These are phyloP conservation scores for Scortechinia acanthostroma DNA, from an alignment of 2,329 filamentous ascomycete genomes.

Conservation along the genomic window DNA sequence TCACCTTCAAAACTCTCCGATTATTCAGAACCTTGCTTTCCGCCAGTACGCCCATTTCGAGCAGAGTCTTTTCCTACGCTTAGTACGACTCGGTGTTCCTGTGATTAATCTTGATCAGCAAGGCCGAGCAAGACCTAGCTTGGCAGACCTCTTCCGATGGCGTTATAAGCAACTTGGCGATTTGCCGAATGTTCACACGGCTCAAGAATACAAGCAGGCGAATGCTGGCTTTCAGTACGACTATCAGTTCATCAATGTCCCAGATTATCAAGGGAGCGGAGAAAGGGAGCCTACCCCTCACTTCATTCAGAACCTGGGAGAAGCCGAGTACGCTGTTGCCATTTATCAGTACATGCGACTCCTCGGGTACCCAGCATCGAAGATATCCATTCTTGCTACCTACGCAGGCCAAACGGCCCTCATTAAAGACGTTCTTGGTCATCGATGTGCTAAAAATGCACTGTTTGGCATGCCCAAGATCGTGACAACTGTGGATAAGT, in stretches of 20 bases:
- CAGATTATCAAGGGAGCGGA: slow-evolving; percentile 82
- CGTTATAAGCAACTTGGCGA: slow-evolving; percentile 77
- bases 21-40: slow-evolving; percentile 91
- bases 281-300: slow-evolving; percentile 87
- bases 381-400: slow-evolving; percentile 84
- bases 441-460: slow-evolving; percentile 75
- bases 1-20: slow-evolving; percentile 91
- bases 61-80: slow-evolving; percentile 85
- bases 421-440: slow-evolving; percentile 76
- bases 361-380: slow-evolving; percentile 76
- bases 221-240: slow-evolving; percentile 91
- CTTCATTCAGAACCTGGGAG: slow-evolving; percentile 92
- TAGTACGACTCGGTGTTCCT: slow-evolving; percentile 88
- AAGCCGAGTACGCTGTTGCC: slow-evolving; percentile 93
- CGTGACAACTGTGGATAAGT: slow-evolving; percentile 94
- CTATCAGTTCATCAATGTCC: slow-evolving; percentile 93
- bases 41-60: slow-evolving; percentile 92
- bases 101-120: slow-evolving; percentile 85
- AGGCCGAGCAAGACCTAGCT: slow-evolving; percentile 78
- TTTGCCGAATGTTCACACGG: slow-evolving; percentile 64
- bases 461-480: slow-evolving; percentile 84
- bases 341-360: slow-evolving; percentile 96
- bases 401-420: slow-evolving; percentile 88
- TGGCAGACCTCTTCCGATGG: slow-evolving; percentile 89
- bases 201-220: slow-evolving; percentile 67